Conservation (phyloP, 1,284 basidiomycete genomes). For the Sporisorium iseilematis-ciliati region DNA sequence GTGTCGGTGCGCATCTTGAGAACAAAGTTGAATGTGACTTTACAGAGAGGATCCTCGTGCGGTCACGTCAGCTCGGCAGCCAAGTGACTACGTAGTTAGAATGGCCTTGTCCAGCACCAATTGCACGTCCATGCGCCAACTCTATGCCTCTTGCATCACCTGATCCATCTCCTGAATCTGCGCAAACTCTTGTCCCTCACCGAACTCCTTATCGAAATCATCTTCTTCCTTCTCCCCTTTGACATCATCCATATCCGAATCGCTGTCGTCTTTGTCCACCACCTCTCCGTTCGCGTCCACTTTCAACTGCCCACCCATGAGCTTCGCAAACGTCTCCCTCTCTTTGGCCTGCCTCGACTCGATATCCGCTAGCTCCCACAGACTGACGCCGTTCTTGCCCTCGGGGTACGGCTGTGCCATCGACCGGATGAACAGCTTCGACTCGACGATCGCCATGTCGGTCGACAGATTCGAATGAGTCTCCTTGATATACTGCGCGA, state of each 20-base stretch:
- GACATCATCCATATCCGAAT: slow-evolving; percentile 28
- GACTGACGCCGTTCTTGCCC: slow-evolving; percentile 86
- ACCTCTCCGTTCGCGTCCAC: slow-evolving; percentile 49
- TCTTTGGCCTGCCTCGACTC: slow-evolving; percentile 84
- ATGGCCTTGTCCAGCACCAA: no score
- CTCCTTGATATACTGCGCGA: slow-evolving; percentile 95
- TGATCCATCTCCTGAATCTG: slow-evolving; percentile 33
- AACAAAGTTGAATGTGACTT: no score
- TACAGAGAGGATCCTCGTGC: no score
- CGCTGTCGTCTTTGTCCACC: slow-evolving; percentile 44
- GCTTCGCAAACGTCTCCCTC: slow-evolving; percentile 71
- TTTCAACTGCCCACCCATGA: slow-evolving; percentile 55
- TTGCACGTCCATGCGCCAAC: no score
- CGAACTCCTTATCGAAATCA: slow-evolving; percentile 62
- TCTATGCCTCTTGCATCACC: slow-evolving; percentile 17
- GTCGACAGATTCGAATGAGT: slow-evolving; percentile 96
- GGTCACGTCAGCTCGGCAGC: no score
- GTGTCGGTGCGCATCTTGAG: no score
- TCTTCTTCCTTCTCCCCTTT: slow-evolving; percentile 37
- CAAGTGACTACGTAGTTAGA: no score
- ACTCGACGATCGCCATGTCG: slow-evolving; percentile 96
- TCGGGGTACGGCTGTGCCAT: slow-evolving; percentile 97
- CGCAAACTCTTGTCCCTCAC: slow-evolving; percentile 34
- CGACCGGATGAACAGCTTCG: slow-evolving; percentile 95
- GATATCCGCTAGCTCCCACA: slow-evolving; percentile 92